Conservation (phyloP, 345 rosid genomes). For the Aquilaria yunnanensis region DNA sequence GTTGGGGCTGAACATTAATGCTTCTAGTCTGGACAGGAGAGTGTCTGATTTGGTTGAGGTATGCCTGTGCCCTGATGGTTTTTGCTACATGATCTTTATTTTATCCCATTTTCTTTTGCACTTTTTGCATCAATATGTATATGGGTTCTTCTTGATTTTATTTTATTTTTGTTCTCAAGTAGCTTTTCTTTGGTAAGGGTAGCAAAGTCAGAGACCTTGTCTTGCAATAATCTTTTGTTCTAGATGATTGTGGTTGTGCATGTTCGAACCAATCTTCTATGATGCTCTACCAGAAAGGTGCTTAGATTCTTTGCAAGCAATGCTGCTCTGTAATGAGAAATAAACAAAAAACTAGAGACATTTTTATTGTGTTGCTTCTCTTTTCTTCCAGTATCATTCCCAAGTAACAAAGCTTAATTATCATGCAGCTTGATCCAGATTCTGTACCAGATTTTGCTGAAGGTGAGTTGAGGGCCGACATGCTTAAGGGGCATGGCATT, state of each 20-base stretch:
- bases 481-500: conserved; percentile 20
- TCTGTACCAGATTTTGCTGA: conserved; percentile 51
- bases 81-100: neutral
- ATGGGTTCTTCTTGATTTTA: neutral
- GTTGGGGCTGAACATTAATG: conserved; percentile 64
- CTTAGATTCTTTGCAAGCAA: too few species aligned
- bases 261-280: too few species aligned
- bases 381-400: neutral
- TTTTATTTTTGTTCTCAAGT: neutral
- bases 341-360: too few species aligned
- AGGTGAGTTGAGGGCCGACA: conserved; percentile 48
- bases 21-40: conserved; percentile 34
- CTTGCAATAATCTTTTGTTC: neutral
- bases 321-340: too few species aligned
- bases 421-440: conserved; percentile 55
- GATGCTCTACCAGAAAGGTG: too few species aligned
- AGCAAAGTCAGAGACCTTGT: neutral
- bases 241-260: too few species aligned
- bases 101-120: neutral
- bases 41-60: conserved; percentile 54
- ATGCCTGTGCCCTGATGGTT: conserved; percentile 11
- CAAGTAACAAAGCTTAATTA: conserved; percentile 9
- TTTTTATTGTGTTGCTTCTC: neutral
- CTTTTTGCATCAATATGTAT: neutral
- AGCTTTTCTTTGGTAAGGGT: too few species aligned